phyloP scores from a whole-genome alignment of 768 basidiomycete genomes.

The Lactarius quietus region DNA sequence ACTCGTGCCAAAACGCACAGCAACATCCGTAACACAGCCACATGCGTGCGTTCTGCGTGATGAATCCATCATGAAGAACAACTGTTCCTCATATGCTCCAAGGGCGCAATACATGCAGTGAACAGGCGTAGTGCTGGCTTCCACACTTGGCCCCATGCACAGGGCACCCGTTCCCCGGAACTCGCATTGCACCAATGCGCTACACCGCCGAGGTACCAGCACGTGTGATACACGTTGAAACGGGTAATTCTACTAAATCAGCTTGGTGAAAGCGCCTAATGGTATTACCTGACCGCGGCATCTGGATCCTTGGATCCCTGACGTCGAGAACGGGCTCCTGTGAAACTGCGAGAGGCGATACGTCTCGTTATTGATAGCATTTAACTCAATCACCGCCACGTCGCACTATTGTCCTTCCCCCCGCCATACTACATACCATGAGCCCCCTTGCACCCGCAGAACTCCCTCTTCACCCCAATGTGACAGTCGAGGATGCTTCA shows the following conservation, averaged over 20 bases:
- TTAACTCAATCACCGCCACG: slow-evolving; percentile 5
- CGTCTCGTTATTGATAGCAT: slow-evolving; percentile 6
- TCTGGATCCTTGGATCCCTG: slow-evolving; percentile 4
- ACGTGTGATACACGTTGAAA: slow-evolving; percentile 26
- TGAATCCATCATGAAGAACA: not conserved
- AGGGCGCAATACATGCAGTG: not conserved
- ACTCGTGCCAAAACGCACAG: not conserved
- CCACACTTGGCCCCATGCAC: not conserved
- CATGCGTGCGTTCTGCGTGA: not conserved
- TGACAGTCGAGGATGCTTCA: slow-evolving; percentile 23
- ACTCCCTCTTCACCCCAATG: slow-evolving; percentile 13
- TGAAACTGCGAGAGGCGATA: slow-evolving; percentile 4
- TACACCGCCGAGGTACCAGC: not conserved
- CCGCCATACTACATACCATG: slow-evolving; percentile 1
- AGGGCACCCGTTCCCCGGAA: not conserved
- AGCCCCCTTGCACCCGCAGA: slow-evolving; percentile 11
- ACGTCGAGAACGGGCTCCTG: not conserved
- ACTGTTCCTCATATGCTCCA: not conserved
- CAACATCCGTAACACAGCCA: not conserved
- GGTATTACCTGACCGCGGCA: not conserved
- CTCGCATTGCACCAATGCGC: not conserved
- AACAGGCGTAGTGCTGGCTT: no score
- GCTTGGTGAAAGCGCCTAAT: not conserved
- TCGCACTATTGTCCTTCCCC: not conserved
- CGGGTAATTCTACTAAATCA: slow-evolving; percentile 1